Evolutionary conservation across 257 asterid genomes (phyloP).

Genomic region (Oldenlandia corymbosa): DNA sequence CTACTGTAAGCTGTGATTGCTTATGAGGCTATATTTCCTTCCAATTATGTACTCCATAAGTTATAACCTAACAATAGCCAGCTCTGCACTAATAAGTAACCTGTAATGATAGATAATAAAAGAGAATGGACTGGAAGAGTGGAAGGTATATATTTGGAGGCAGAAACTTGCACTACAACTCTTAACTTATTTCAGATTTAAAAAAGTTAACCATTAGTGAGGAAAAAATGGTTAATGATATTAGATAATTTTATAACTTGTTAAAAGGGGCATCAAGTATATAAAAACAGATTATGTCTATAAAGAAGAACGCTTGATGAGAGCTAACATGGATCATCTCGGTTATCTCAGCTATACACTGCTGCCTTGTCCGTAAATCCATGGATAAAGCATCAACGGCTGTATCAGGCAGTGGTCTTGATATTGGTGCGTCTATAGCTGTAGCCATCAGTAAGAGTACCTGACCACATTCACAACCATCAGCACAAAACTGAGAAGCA

Average conservation of each 20-base stretch:
- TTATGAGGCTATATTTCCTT: too few species aligned
- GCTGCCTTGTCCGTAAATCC: constrained; percentile 85
- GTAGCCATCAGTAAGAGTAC: constrained; percentile 96
- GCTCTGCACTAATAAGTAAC: background rate
- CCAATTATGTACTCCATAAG: too few species aligned
- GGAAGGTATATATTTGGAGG: background rate
- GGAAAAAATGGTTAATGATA: too few species aligned
- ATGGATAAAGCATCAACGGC: constrained; percentile 36
- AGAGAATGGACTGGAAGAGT: background rate
- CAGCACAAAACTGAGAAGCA: background rate
- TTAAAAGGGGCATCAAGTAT: background rate
- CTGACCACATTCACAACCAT: constrained; percentile 32
- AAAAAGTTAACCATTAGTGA: too few species aligned
- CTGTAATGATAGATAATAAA: background rate
- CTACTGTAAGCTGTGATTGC: too few species aligned
- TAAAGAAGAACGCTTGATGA: constrained; percentile 3
- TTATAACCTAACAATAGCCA: background rate
- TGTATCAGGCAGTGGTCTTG: constrained; percentile 39
- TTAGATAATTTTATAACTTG: background rate
- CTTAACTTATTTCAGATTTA: background rate
- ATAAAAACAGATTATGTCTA: background rate
- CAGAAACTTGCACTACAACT: background rate
- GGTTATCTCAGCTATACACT: constrained; percentile 82
- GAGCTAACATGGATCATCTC: constrained; percentile 95
- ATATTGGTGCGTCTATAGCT: constrained; percentile 59